Conservation (phyloP, 1,284 basidiomycete genomes). For the Cutaneotrichosporon cyanovorans region DNA sequence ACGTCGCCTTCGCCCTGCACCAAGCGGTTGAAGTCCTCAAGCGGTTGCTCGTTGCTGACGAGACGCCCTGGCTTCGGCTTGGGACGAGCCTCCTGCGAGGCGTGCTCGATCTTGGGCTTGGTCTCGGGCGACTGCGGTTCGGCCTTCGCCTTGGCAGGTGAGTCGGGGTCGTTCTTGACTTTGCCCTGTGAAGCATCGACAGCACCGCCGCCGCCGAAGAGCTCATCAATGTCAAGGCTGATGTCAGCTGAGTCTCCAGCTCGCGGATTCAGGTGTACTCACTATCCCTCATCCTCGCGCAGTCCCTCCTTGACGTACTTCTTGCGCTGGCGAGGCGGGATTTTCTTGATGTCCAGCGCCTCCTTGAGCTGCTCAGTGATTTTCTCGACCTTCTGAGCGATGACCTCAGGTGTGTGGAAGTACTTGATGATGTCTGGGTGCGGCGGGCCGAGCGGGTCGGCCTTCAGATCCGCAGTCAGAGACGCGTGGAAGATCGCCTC, state of each 20-base stretch:
- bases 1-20: slow-evolving; percentile 60
- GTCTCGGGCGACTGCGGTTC: slow-evolving; percentile 30
- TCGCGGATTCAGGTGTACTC: slow-evolving; percentile 14
- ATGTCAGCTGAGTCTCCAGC: neutral
- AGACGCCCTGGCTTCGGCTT: slow-evolving; percentile 34
- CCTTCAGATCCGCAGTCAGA: slow-evolving; percentile 62
- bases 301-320: slow-evolving; percentile 50
- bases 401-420: slow-evolving; percentile 64
- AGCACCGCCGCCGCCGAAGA: slow-evolving; percentile 25
- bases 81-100: neutral
- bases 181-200: neutral
- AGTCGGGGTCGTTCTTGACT: slow-evolving; percentile 8
- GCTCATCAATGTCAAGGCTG: slow-evolving; percentile 43
- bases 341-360: slow-evolving; percentile 60
- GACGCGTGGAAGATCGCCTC: slow-evolving; percentile 86
- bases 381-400: slow-evolving; percentile 55
- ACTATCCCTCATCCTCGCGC: slow-evolving; percentile 38
- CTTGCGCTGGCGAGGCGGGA: slow-evolving; percentile 34
- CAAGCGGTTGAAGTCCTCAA: slow-evolving; percentile 67
- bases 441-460: slow-evolving; percentile 69
- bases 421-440: slow-evolving; percentile 77
- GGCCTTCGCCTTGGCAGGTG: slow-evolving; percentile 48
- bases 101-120: slow-evolving; percentile 52
- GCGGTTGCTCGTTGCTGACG: slow-evolving; percentile 63
- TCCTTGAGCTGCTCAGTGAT: slow-evolving; percentile 58